phyloP scores from a whole-genome alignment of 257 asterid species.

The Primulina eburnea region DNA sequence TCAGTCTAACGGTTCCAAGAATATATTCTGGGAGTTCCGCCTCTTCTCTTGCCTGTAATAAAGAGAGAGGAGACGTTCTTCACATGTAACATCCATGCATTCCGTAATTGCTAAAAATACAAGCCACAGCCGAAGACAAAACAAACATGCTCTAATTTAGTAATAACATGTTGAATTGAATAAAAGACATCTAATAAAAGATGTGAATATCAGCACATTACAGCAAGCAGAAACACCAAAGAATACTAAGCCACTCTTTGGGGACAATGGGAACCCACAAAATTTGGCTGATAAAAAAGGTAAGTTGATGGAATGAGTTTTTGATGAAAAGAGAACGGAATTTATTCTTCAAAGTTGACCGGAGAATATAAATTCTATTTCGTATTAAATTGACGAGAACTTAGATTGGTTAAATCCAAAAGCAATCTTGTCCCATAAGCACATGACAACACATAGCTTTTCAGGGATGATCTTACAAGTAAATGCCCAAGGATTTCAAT shows the following conservation, averaged over 20 bases:
- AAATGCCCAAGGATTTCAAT: constrained; percentile 9
- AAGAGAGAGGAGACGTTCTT: background rate
- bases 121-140: background rate
- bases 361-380: background rate
- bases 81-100: background rate
- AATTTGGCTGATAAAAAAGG: background rate
- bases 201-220: background rate
- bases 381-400: background rate
- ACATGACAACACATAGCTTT: constrained; percentile 4
- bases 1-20: constrained; percentile 88
- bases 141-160: background rate
- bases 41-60: constrained; percentile 76
- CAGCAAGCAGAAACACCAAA: background rate
- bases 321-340: background rate
- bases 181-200: background rate
- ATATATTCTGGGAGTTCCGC: constrained; percentile 87
- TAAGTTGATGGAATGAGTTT: constrained; percentile 3
- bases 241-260: background rate
- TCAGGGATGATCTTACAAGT: background rate
- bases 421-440: background rate
- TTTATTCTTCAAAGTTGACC: background rate
- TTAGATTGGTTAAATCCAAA: background rate
- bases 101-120: background rate
- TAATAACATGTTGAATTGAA: background rate
- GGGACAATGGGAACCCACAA: background rate